Evolutionary conservation across 768 basidiomycete species (phyloP).

Genomic region (Xerocomus brunneocitrinus): DNA sequence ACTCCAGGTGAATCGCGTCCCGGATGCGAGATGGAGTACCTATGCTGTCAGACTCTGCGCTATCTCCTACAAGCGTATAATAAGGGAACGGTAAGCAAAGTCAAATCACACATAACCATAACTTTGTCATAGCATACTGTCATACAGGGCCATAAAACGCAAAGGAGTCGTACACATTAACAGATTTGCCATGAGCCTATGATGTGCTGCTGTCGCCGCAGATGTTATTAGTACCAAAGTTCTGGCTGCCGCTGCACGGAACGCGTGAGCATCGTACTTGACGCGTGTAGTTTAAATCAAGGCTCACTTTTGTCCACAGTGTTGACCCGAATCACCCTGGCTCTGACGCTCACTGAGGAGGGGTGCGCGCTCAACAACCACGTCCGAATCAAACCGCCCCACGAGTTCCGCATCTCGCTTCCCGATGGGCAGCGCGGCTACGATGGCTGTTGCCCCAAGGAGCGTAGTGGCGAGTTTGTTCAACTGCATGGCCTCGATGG

Average conservation of each 20-base stretch:
- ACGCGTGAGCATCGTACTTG: background rate
- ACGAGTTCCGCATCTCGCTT: background rate
- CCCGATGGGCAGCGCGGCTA: background rate
- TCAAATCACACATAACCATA: too few relatives aligned
- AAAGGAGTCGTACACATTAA: too few relatives aligned
- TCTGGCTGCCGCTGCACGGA: background rate
- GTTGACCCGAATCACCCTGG: background rate
- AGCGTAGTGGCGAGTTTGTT: background rate
- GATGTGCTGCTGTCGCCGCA: too few relatives aligned
- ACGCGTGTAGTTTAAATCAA: background rate
- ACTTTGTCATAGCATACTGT: too few relatives aligned
- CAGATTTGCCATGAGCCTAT: too few relatives aligned
- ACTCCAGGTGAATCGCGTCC: too few relatives aligned
- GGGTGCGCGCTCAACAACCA: background rate
- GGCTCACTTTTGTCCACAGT: background rate
- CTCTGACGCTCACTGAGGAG: background rate
- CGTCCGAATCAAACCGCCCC: background rate
- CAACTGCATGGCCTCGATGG: background rate
- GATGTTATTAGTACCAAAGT: background rate
- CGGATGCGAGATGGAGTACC: too few relatives aligned
- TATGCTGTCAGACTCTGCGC: too few relatives aligned
- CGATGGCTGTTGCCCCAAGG: background rate
- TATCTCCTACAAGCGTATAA: too few relatives aligned
- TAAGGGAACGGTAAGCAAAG: too few relatives aligned
- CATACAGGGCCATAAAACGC: too few relatives aligned